Evolutionary conservation across 768 basidiomycete genomes (phyloP).

Genomic region (Cystobasidium onofrii): DNA sequence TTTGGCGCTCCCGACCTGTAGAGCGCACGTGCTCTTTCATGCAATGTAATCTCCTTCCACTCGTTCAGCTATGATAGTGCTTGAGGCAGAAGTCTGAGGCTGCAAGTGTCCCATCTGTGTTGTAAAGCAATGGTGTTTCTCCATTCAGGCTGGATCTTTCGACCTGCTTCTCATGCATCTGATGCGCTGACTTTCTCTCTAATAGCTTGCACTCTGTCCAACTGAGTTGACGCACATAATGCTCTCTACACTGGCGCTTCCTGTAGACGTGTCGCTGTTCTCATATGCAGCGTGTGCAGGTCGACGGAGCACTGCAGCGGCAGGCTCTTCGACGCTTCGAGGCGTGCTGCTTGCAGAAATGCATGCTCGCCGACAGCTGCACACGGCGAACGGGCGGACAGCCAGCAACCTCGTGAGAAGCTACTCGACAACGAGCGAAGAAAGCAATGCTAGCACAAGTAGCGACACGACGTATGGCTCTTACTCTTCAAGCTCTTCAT

Average conservation of each 20-base stretch:
- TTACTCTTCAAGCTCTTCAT: neutral
- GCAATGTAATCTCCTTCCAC: neutral
- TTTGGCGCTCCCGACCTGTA: neutral
- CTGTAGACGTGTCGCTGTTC: neutral
- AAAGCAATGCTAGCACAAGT: conserved; percentile 3
- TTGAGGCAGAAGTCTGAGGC: too few relatives aligned
- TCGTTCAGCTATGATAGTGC: too few relatives aligned
- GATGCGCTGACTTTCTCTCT: neutral
- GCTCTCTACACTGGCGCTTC: neutral
- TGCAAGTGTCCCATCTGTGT: too few relatives aligned
- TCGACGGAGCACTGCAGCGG: neutral
- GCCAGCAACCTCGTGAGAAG: neutral
- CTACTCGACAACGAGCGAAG: neutral
- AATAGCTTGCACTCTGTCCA: neutral
- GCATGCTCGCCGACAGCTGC: neutral
- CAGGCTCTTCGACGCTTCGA: neutral
- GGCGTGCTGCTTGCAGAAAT: neutral
- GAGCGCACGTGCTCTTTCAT: neutral
- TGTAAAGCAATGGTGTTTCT: too few relatives aligned
- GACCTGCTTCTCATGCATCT: neutral
- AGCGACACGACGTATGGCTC: neutral
- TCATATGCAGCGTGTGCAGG: neutral
- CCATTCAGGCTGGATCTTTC: neutral
- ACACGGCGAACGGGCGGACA: neutral
- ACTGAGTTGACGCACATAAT: neutral